Evolutionary conservation across 2,329 filamentous ascomycete genomes (phyloP), one percentile per base, ranked within the genome.

Genomic region (Diaporthe longicolla): DNA sequence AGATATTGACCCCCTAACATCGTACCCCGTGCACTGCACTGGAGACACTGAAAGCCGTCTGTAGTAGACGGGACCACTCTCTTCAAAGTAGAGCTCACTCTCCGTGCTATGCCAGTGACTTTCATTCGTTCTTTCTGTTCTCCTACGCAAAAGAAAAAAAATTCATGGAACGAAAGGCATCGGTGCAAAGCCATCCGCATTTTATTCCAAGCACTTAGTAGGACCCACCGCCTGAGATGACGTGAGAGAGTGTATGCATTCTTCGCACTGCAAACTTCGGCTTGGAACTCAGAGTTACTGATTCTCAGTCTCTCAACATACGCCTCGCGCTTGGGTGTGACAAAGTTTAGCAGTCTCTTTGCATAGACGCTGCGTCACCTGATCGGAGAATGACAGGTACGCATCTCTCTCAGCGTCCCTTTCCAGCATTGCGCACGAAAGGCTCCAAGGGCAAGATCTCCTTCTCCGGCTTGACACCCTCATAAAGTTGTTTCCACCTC

Each of bases 381-480:
- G 2, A 40, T 43, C 17, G 40, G 40, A 15, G 10, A 15, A 15
- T 26, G 1, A 17, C 57, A 11, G 3, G 3, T 10, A 10, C 5
- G 4, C 24, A 8, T 17, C 3, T 19, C 5, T 37, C 37, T 70
- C 35, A 69, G 11, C 72, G 69, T 11, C 82, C 81, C 61, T 82
- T 82, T 35, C 82, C 80, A 15, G 83, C 82, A 74, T 82, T 84
- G 26, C 85, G 81, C 76, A 87, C 83, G 29, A 80, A 82, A n/a
- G 89, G 88, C 78, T 92, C 87, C 2, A 91, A 81, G 0, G 90
- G 89, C 70, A 92, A 89, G 0, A 90, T 86, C 48, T 88, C 83
- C 15, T 83, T 86, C 75, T 90, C 88, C 0, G 85, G 82, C 3
- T 81, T 85, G 4, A 91, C 85, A 4, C 83, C 87, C 1, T 85